These are phyloP conservation scores for Rhizopus delemar DNA, from an alignment of 371 early-diverging fungal genomes.

Conservation along the genomic window DNA sequence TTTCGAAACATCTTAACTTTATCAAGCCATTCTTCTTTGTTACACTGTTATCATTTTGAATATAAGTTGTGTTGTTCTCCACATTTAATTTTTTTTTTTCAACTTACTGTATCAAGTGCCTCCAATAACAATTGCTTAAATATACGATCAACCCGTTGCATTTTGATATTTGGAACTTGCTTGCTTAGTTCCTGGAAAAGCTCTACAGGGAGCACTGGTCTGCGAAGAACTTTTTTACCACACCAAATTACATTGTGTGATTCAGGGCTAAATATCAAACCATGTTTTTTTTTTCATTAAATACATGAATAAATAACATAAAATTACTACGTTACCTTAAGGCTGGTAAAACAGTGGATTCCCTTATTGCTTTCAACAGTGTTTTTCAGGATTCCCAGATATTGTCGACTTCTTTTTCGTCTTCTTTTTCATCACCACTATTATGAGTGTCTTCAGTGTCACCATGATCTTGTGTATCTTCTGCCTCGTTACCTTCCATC, in stretches of 20 bases:
- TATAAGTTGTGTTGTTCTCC: constrained; percentile 17
- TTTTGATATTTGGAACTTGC: constrained; percentile 16
- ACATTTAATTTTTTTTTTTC: constrained; percentile 12
- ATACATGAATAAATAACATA: constrained; percentile 11
- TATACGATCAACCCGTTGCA: constrained; percentile 13
- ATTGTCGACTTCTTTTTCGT: constrained; percentile 9
- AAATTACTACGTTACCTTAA: constrained; percentile 17
- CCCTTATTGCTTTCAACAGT: constrained; percentile 8
- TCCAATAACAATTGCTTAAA: constrained; percentile 19
- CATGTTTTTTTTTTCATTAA: constrained; percentile 5
- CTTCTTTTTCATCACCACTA: constrained; percentile 10
- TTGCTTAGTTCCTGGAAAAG: constrained; percentile 17
- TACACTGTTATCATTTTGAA: constrained; percentile 12
- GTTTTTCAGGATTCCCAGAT: constrained; percentile 16
- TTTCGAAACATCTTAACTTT: constrained; percentile 14
- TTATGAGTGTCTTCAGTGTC: constrained; percentile 7
- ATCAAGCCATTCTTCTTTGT: constrained; percentile 13
- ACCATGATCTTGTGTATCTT: constrained; percentile 2
- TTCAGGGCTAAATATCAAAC: constrained; percentile 19
- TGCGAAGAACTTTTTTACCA: constrained; percentile 20
- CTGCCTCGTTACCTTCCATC: background rate
- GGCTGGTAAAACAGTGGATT: constrained; percentile 18
- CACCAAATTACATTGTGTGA: constrained; percentile 21
- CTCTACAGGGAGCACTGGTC: constrained; percentile 15
- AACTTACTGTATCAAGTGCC: constrained; percentile 20